These are phyloP conservation scores for Magnusiomyces ingens DNA, from an alignment of 1,139 yeast species.

Conservation along the genomic window DNA sequence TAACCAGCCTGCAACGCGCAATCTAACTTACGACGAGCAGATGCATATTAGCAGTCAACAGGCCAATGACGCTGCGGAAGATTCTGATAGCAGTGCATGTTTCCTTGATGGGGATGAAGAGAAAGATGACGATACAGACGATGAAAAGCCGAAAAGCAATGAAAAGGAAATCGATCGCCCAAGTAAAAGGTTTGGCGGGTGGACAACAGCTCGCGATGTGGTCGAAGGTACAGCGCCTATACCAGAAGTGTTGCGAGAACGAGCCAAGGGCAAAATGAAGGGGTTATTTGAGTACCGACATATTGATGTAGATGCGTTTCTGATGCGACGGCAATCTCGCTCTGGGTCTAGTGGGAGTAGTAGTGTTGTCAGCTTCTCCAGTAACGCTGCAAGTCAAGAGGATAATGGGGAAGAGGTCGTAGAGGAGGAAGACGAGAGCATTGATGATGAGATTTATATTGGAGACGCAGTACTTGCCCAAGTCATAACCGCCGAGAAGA, in stretches of 20 bases:
- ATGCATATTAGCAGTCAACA: neutral
- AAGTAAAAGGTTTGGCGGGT: conserved; percentile 28
- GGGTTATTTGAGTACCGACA: conserved; percentile 56
- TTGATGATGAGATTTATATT: conserved; percentile 1
- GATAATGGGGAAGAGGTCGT: neutral
- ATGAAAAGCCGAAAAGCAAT: conserved; percentile 12
- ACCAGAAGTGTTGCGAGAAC: conserved; percentile 20
- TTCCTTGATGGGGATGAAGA: conserved; percentile 2
- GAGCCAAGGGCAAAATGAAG: conserved; percentile 38
- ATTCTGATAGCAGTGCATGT: neutral
- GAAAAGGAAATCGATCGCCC: conserved; percentile 20
- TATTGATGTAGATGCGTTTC: conserved; percentile 32
- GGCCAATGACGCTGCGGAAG: neutral
- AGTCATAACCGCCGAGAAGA: neutral
- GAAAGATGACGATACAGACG: conserved; percentile 16
- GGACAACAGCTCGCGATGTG: conserved; percentile 44
- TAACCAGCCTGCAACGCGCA: neutral
- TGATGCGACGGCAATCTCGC: neutral
- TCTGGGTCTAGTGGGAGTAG: neutral
- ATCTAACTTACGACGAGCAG: conserved; percentile 41
- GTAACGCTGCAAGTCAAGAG: neutral
- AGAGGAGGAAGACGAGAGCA: conserved; percentile 1
- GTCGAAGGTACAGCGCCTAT: conserved; percentile 24
- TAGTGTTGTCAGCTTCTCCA: no score
- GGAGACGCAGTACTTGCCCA: conserved; percentile 1